Evolutionary conservation across 2,329 filamentous ascomycete species (phyloP), one percentile per base, ranked within the genome.

Genomic region (Blastomyces emzantsi): DNA sequence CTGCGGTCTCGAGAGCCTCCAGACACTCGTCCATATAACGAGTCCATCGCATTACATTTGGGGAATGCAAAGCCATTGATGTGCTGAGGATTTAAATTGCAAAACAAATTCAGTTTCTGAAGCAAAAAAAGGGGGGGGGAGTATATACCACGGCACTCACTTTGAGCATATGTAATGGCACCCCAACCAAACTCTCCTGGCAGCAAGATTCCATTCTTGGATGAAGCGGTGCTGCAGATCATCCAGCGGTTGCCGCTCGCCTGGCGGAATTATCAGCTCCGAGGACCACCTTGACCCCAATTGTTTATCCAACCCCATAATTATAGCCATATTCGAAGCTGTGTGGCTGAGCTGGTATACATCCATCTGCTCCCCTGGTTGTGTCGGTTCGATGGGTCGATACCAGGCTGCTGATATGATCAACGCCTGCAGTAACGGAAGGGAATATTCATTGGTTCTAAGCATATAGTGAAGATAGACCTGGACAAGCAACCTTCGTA

Each of bases 271-370:
- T 19, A 17, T 33, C 28, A 5, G 3, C 15, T 22, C 22, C 25
- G 9, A 15, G 22, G n/a, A 11, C 4, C 9, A 25, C 15, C 47
- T 9, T 28, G 58, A 43, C 17, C 58, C 58, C 25, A 47, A 33
- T n/a, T 30, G 28, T 19, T 60, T 60, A 47, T 60, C 58, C 11
- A 60, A 28, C 3, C 58, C 58, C 58, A 60, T 60, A 22, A 43
- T 60, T 19, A 60, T 60, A n/a, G 36, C 58, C 58, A 60, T 45
- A 33, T 45, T 60, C 22, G 39, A 60, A 60, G 58, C 58, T 41
- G 58, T 60, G 15, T 60, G 58, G n/a, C 58, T 30, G 41, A 51
- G 47, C 47, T 60, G 58, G 39, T 43, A 60, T 8, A 60, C 58
- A 60, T 45, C 33, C 58, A 60, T 60, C 19, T 60, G 39, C 9